Conservation (phyloP, 495 filamentous ascomycete genomes). For the Xylaria grammica region DNA sequence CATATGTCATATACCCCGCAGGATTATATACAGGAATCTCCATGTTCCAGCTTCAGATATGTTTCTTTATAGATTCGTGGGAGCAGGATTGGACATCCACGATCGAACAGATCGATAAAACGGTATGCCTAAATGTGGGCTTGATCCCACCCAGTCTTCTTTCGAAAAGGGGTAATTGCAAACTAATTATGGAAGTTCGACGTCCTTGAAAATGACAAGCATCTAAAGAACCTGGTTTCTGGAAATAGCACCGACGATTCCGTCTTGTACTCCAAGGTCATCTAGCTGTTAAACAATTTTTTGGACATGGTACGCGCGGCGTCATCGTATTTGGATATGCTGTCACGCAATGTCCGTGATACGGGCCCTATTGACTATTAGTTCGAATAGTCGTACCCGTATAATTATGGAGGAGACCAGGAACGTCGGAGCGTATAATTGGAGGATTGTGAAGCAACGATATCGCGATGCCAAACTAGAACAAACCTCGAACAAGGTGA, state of each 20-base stretch:
- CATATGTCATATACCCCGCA: conserved; percentile 1
- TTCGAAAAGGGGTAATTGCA: neutral
- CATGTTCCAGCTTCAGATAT: conserved; percentile 1
- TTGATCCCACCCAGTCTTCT: neutral
- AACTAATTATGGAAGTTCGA: neutral
- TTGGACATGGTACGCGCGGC: neutral
- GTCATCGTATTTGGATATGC: neutral
- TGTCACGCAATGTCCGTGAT: neutral
- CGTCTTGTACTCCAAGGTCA: conserved; percentile 1
- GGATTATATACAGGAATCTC: conserved; percentile 5
- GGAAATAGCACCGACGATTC: neutral
- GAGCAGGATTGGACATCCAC: conserved; percentile 5
- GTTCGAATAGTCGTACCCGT: neutral
- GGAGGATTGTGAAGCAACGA: neutral
- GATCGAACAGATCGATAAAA: neutral
- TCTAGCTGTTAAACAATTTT: conserved; percentile 3
- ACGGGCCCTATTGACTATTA: neutral
- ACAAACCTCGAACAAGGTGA: neutral
- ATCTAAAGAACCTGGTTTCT: neutral
- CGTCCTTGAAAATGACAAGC: neutral
- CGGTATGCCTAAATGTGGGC: neutral
- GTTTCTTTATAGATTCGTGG: conserved; percentile 2
- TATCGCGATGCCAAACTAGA: conserved; percentile 2
- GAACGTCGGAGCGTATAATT: neutral
- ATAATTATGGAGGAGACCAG: neutral